Evolutionary conservation across 768 basidiomycete species (phyloP).

Genomic region (Strobilomyces dryophilus): DNA sequence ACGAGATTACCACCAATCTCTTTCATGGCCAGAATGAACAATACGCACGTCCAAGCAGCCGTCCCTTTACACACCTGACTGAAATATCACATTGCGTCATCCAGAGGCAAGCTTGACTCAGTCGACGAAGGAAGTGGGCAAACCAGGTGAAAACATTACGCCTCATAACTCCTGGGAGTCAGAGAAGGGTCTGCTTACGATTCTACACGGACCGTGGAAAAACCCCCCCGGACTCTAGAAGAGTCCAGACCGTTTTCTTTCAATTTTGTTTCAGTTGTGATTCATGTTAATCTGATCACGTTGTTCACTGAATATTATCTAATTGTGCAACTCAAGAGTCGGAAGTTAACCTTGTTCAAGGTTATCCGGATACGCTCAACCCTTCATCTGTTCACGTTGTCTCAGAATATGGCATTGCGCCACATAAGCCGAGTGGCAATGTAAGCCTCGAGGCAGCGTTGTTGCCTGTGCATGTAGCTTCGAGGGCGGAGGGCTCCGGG

Average conservation of each 20-base stretch:
- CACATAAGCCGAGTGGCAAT: constrained; percentile 17
- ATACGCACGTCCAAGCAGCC: constrained; percentile 1
- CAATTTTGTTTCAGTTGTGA: constrained; percentile 6
- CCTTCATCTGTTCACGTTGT: constrained; percentile 19
- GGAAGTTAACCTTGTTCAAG: constrained; percentile 13
- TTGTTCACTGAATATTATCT: constrained; percentile 17
- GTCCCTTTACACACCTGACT: not conserved
- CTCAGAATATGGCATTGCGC: constrained; percentile 19
- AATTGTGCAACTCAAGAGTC: constrained; percentile 15
- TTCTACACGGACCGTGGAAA: constrained; percentile 4
- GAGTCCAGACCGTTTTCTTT: not conserved
- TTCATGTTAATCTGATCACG: constrained; percentile 11
- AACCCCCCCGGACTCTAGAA: not conserved
- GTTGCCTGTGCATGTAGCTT: constrained; percentile 14
- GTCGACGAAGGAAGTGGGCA: not conserved
- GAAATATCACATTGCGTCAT: constrained; percentile 9
- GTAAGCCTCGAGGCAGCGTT: constrained; percentile 28
- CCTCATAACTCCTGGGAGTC: not conserved
- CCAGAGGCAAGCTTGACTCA: not conserved
- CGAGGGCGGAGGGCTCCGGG: constrained; percentile 7
- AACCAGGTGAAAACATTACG: not conserved
- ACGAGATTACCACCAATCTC: constrained; percentile 28
- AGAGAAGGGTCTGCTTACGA: not conserved
- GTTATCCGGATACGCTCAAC: not conserved
- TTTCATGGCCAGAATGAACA: constrained; percentile 18